Evolutionary conservation across 176 grass and related monocot species (phyloP), one percentile per base, ranked within the genome.

Genomic region (Ampelocalamus luodianensis): DNA sequence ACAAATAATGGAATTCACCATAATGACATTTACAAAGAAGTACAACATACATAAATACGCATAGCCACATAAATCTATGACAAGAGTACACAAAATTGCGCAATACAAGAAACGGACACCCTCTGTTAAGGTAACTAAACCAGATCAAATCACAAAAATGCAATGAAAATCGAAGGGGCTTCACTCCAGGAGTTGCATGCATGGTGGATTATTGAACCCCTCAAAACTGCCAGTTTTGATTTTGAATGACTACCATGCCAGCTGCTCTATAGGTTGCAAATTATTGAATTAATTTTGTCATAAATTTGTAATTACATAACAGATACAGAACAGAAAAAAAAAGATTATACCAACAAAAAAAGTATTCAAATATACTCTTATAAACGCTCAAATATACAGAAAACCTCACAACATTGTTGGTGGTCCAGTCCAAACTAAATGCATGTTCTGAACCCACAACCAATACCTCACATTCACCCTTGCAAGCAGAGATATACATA

Each of bases 371-470:
- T 40, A 40, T 22, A 37, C 66, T 42, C 17, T n/a, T 68, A 22
- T 68, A 22, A 68, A 68, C 22, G 66, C 36, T 40, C 36, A 20
- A 68, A 42, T 22, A 42, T 42, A 68, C 66, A 68, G 66, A 22
- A 40, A 68, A 68, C 36, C 66, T 68, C 7, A 68, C 37, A 68
- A 68, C 17, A 68, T 68, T 20, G 18, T 20, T 40, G 37, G 66
- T 40, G 37, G 36, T 68, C 66, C 36, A 68, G 66, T 42, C 66
- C 66, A 68, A 37, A 68, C 66, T 42, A 42, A 39, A 37, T n/a
- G 66, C 36, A 42, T 42, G 37, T 39, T 68, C 66, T 68, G 66
- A 68, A 65, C 36, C 66, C 66, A 40, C 37, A 16, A 68, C 36
- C 17, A 22, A 36, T 68, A 68, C 66, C 3, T 68, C 29, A 42